Percentiles rank a stretch among this genome's conserved stretches.
These are phyloP conservation scores for Lablab purpureus DNA, from an alignment of 306 rosid species.

Conservation along the genomic window DNA sequence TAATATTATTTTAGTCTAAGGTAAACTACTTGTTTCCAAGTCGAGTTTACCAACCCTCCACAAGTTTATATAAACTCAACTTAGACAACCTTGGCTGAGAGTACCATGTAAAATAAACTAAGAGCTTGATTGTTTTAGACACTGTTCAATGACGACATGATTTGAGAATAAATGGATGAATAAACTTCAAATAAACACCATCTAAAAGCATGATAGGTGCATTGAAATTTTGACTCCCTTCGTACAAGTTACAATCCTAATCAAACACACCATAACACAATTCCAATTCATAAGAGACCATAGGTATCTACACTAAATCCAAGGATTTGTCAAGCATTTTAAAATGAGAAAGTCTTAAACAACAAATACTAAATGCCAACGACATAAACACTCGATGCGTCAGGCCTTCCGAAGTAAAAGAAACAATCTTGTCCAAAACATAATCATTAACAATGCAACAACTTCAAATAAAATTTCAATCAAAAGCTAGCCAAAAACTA, in stretches of 20 bases:
- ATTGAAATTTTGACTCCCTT: background rate
- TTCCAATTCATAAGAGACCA: conserved; percentile 8
- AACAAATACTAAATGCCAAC: conserved; percentile 1
- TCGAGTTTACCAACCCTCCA: background rate
- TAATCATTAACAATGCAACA: conserved; percentile 1
- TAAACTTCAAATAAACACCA: conserved; percentile 9
- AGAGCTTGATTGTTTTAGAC: background rate
- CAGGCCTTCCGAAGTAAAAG: background rate
- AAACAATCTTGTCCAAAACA: conserved; percentile 14
- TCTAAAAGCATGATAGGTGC: conserved; percentile 10
- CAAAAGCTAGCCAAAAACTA: background rate
- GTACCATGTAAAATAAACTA: background rate
- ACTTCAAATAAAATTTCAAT: conserved; percentile 2
- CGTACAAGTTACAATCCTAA: background rate
- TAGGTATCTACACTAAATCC: background rate
- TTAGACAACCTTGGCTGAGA: background rate
- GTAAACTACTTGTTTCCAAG: background rate
- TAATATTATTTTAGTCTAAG: background rate
- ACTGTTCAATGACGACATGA: background rate
- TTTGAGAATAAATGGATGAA: background rate
- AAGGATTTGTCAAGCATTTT: conserved; percentile 14
- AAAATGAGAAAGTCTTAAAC: background rate
- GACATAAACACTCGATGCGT: conserved; percentile 3
- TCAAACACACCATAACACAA: background rate
- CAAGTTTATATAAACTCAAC: background rate